Conservation (phyloP, 139 green algal genomes). For the Monoraphidium neglectum region DNA sequence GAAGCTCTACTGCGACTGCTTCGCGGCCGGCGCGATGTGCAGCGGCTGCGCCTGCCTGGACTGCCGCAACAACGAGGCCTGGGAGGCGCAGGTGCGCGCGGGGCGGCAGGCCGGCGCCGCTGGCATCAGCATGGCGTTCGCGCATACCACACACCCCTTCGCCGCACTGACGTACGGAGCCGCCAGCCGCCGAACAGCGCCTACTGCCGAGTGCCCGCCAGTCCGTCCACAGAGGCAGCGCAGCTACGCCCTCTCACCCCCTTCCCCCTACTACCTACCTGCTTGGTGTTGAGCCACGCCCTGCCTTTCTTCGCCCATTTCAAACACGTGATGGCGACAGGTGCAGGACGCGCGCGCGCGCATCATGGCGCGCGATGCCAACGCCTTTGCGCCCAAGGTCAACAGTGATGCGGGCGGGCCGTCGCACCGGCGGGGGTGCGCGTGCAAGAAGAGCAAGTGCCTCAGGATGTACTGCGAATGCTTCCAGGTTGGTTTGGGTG, state of each 20-base stretch:
- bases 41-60: slow-evolving; percentile 88
- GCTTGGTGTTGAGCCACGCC: no score
- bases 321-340: no score
- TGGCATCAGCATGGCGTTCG: no score
- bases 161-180: no score
- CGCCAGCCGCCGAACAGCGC: no score
- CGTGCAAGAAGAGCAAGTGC: slow-evolving; percentile 74
- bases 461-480: slow-evolving; percentile 99
- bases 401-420: slow-evolving; percentile 12
- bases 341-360: slow-evolving; percentile 14
- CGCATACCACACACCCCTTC: no score
- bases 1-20: slow-evolving; percentile 99
- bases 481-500: slow-evolving; percentile 76
- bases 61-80: slow-evolving; percentile 87
- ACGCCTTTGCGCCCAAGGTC: slow-evolving; percentile 32
- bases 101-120: no score
- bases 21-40: slow-evolving; percentile 84
- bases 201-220: no score
- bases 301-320: no score
- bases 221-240: no score
- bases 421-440: slow-evolving; percentile 47
- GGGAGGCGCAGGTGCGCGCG: background rate
- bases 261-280: no score
- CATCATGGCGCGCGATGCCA: slow-evolving; percentile 35
- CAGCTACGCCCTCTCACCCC: no score